Base-by-base conservation (phyloP, 2,329 filamentous ascomycete genomes). In the Arthrobotrys sinensis region DNA sequence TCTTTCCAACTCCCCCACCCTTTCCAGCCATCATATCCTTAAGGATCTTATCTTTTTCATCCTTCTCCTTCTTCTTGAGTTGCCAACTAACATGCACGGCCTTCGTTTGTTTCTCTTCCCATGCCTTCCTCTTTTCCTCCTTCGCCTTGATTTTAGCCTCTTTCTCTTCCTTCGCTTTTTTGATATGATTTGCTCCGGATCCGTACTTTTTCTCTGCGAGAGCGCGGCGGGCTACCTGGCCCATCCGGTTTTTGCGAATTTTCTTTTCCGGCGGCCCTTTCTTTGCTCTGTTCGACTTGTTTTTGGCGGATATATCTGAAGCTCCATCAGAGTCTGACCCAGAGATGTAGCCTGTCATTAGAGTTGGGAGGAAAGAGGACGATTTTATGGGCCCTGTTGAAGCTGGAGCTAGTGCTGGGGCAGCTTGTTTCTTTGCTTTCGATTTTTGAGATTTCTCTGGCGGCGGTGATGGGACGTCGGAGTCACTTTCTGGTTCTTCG, bases 141-240 rank as follows among this genome's bases (percentile, higher is more conserved):
- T 87, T 85, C 81, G 85, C 87, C 70, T 85, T 83, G 21, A 83
- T 81, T 55, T 80, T 78, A 32, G 79, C 80, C 50, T 78, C 73
- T 48, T 80, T 77, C 28, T 81, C 76, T 48, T 76, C 57, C 21
- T 76, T 64, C 19, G 81, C 78, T 10, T 85, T 86, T 50, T 90
- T 83, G 10, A 88, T 38, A 82, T 94, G 92, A 81, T 90, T 92
- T 0, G 93, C 93, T 79, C 88, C 87, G 12, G 87, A 86, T 62
- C 92, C 92, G 83, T 88, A 95, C 83, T 94, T 95, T 85, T 93
- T 91, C 85, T 95, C 92, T 86, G 90, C 92, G 75, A 96, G 91
- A 24, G 90, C 89, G 82, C 92, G 91, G 7, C 93, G 89, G n/a
- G 91, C 92, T 50, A 90, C 88, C 84, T 96, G 93, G 2, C 93